These are phyloP conservation scores for Nothopassalora personata DNA, from an alignment of 2,329 filamentous ascomycete genomes.

Conservation along the genomic window DNA sequence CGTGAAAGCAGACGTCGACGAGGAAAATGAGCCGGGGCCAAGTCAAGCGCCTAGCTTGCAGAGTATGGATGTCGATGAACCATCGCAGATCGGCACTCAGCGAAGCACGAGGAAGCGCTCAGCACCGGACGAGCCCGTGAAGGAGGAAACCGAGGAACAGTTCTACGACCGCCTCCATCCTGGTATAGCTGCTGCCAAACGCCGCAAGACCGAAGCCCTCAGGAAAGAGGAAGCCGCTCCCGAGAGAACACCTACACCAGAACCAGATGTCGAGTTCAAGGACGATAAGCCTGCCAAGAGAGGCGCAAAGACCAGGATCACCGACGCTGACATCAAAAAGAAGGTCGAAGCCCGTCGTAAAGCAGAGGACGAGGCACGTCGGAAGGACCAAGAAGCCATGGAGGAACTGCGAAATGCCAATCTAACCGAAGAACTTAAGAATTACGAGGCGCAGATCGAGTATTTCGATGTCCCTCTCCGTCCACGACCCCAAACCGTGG, in stretches of 20 bases:
- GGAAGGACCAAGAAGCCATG: conserved; percentile 65
- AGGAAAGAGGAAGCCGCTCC: conserved; percentile 36
- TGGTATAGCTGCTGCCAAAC: conserved; percentile 71
- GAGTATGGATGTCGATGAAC: conserved; percentile 19
- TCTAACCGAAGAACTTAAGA: conserved; percentile 57
- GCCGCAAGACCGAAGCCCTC: conserved; percentile 59
- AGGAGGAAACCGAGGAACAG: conserved; percentile 35
- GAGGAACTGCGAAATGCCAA: conserved; percentile 68
- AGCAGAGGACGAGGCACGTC: conserved; percentile 48
- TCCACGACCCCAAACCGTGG: conserved; percentile 1
- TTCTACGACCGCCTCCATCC: conserved; percentile 70
- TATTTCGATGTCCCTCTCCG: conserved; percentile 60
- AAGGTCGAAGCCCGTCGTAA: conserved; percentile 52
- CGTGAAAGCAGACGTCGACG: conserved; percentile 12
- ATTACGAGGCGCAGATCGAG: conserved; percentile 41
- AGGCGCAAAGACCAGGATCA: conserved; percentile 36
- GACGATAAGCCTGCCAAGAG: conserved; percentile 1
- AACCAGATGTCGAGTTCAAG: conserved; percentile 4
- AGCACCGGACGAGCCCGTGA: conserved; percentile 19
- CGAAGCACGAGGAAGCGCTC: conserved; percentile 26
- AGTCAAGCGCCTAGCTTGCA: conserved; percentile 21
- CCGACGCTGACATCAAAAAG: conserved; percentile 64
- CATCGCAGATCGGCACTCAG: conserved; percentile 13
- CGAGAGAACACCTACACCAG: conserved; percentile 13
- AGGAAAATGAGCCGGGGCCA: conserved; percentile 13